These are phyloP conservation scores for Suhomyces sp. DNA, from an alignment of 805 yeast genomes.

Conservation along the genomic window DNA sequence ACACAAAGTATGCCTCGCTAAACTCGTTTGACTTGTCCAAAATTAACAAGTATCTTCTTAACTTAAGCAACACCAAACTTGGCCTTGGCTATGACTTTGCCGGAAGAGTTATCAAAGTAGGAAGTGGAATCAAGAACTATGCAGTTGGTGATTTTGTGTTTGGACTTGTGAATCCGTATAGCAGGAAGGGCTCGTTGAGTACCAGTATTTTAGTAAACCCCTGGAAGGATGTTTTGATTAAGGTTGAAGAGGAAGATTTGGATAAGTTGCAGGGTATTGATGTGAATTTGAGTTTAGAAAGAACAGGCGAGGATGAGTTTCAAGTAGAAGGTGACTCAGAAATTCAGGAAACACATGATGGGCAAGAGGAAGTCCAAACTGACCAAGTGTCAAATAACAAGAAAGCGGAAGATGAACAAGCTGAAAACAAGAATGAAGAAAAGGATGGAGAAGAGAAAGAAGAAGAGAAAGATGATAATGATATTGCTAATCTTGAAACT, in stretches of 20 bases:
- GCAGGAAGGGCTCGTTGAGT: conserved; percentile 56
- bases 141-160: conserved; percentile 62
- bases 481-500: not conserved
- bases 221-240: conserved; percentile 37
- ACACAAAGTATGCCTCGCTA: conserved; percentile 56
- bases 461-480: not conserved
- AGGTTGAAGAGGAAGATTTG: conserved; percentile 23
- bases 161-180: conserved; percentile 54
- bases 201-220: conserved; percentile 57
- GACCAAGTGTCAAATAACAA: not conserved
- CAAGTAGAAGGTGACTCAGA: conserved; percentile 11
- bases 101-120: conserved; percentile 58
- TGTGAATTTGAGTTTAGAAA: conserved; percentile 15
- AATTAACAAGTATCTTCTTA: conserved; percentile 50
- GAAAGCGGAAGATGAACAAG: not conserved
- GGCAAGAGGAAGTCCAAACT: not conserved
- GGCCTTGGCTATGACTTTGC: conserved; percentile 72
- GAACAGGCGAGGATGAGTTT: not conserved
- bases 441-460: not conserved
- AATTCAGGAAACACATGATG: not conserved
- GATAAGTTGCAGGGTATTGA: conserved; percentile 20
- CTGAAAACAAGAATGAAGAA: not conserved
- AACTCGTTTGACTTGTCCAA: conserved; percentile 67
- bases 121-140: conserved; percentile 39
- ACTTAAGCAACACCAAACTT: conserved; percentile 50